Evolutionary conservation across 352 stramenopile species (phyloP), one percentile per base, ranked within the genome.

Genomic region (Globisporangium cederbergense): DNA sequence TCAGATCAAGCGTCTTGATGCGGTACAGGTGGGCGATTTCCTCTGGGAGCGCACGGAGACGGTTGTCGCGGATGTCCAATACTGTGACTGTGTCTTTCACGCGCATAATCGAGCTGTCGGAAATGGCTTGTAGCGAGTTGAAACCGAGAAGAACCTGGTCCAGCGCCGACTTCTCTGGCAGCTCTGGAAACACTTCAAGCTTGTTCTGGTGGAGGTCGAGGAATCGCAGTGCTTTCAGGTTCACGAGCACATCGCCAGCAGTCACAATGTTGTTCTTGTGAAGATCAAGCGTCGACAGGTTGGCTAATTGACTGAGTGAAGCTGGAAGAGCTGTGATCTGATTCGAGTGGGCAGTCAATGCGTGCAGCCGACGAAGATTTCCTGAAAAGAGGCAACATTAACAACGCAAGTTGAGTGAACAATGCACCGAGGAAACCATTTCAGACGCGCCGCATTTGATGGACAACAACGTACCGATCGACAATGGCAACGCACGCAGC

Each of bases 41-140:
- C 3, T 85, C 75, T 2, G 82, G 79, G 34, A 96, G 63, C 32
- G 38, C 51, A 30, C 77, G 62, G 47, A 96, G 71, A 34, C 91
- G 91, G 67, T 96, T 96, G 51, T 96, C 88, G 57, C 86, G 77
- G 13, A 93, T 47, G 60, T 93, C 86, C 3, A 96, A 46, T 6
- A 95, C 81, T 0, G 82, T 91, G 36, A 96, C 65, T 9, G 82
- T 78, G 22, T 91, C 70, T 62, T 88, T 83, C 16, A 79, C 81
- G 36, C 69, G 66, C 52, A 85, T 22, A 22, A 93, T 66, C 9
- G 76, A 76, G 2, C 67, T 60, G 5, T 79, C 76, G 30, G 79
- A 68, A n/a, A 95, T 74, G 22, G 69, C 52, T 5, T 62, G 59
- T 0, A 96, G 70, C 14, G 64, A 52, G 52, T 96, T 96, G 54